Evolutionary conservation across 2,329 filamentous ascomycete genomes (phyloP).

Genomic region (Cladosporium sp.): DNA sequence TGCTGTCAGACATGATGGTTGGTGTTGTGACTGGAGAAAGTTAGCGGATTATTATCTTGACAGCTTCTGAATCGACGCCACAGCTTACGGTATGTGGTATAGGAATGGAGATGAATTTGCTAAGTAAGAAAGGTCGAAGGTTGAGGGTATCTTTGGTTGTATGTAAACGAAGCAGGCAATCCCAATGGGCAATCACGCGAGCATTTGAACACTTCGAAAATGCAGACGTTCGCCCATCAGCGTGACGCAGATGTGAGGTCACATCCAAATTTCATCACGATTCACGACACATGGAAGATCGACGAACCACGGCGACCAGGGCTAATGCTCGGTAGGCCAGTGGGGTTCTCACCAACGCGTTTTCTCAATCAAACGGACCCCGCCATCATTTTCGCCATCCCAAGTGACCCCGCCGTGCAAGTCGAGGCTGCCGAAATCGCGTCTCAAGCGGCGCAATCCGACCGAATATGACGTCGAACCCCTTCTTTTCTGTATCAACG

Average conservation of each 20-base stretch:
- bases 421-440: too few species aligned
- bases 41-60: background rate
- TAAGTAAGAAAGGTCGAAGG: background rate
- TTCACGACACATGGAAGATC: slow-evolving; percentile 1
- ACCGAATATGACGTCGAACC: too few species aligned
- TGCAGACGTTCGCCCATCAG: background rate
- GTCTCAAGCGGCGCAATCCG: too few species aligned
- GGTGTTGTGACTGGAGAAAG: background rate
- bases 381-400: background rate
- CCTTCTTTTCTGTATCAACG: too few species aligned
- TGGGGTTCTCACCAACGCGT: background rate
- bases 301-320: slow-evolving; percentile 5
- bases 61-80: background rate
- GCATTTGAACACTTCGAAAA: slow-evolving; percentile 1
- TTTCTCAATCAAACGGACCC: slow-evolving; percentile 6
- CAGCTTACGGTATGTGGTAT: background rate
- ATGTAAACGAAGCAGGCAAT: background rate
- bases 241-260: slow-evolving; percentile 7
- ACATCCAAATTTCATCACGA: background rate
- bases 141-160: background rate
- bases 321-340: background rate
- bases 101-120: background rate
- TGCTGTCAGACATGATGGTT: slow-evolving; percentile 29
- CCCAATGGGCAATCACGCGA: slow-evolving; percentile 2
- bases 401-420: slow-evolving; percentile 1